Evolutionary conservation across 1,284 basidiomycete species (phyloP).

Genomic region (Irpex sp.): DNA sequence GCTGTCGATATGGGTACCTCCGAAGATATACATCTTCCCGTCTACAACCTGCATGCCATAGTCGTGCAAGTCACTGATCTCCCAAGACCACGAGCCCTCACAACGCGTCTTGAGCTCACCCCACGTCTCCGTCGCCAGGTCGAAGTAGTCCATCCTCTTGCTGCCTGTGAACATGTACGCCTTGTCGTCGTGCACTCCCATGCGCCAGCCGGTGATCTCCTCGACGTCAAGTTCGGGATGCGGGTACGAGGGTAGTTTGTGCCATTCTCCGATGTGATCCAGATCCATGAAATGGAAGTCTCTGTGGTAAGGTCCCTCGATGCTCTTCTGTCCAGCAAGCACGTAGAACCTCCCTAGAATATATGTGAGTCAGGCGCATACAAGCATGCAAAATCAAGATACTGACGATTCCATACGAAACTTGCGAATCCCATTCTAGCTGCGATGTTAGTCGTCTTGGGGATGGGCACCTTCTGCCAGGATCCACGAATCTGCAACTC

Average conservation of each 20-base stretch:
- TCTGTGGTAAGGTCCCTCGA: slow-evolving; percentile 26
- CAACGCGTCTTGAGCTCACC: slow-evolving; percentile 27
- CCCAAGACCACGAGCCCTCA: slow-evolving; percentile 27
- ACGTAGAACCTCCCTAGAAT: slow-evolving; percentile 30
- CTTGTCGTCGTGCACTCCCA: slow-evolving; percentile 28
- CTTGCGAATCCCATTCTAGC: slow-evolving; percentile 20
- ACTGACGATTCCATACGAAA: slow-evolving; percentile 22
- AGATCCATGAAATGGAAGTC: slow-evolving; percentile 33
- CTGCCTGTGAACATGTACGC: slow-evolving; percentile 32
- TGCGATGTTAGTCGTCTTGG: slow-evolving; percentile 13
- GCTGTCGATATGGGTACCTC: slow-evolving; percentile 16
- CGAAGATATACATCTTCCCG: slow-evolving; percentile 27
- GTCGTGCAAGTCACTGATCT: slow-evolving; percentile 16
- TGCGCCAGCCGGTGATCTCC: slow-evolving; percentile 22
- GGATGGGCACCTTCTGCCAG: slow-evolving; percentile 23
- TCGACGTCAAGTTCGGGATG: slow-evolving; percentile 14
- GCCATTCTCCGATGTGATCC: slow-evolving; percentile 22
- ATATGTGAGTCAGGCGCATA: background rate
- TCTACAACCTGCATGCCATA: slow-evolving; percentile 26
- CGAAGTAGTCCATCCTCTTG: slow-evolving; percentile 27
- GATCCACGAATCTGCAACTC: slow-evolving; percentile 22
- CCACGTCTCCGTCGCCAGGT: slow-evolving; percentile 29
- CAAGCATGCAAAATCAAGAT: background rate
- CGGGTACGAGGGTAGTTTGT: slow-evolving; percentile 28
- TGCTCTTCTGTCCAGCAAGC: slow-evolving; percentile 18